phyloP scores from a whole-genome alignment of 495 filamentous ascomycete species.

The Penicillium coprophilum region DNA sequence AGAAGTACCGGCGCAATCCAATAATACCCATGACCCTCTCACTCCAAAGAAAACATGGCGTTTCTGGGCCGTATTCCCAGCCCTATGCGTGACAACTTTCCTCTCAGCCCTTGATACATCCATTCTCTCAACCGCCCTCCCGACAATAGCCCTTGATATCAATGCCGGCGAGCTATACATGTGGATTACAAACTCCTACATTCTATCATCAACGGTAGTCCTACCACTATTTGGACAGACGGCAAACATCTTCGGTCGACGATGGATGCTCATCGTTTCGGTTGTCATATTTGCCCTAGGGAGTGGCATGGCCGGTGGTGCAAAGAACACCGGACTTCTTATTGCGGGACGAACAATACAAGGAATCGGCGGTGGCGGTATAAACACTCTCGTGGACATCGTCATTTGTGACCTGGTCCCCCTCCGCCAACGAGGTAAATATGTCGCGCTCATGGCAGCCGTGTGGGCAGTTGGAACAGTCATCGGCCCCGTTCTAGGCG shows the following conservation, averaged over 20 bases:
- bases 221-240: slow-evolving; percentile 40
- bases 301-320: slow-evolving; percentile 37
- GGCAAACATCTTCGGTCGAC: slow-evolving; percentile 52
- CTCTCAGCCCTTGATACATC: slow-evolving; percentile 38
- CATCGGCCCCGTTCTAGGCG: slow-evolving; percentile 37
- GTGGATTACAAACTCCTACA: slow-evolving; percentile 44
- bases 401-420: slow-evolving; percentile 39
- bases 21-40: background rate
- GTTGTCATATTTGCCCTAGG: slow-evolving; percentile 40
- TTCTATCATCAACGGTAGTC: slow-evolving; percentile 29
- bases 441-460: slow-evolving; percentile 22
- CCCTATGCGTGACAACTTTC: slow-evolving; percentile 32
- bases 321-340: slow-evolving; percentile 27
- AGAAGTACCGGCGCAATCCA: background rate
- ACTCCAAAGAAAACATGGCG: slow-evolving; percentile 9
- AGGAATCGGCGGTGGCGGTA: slow-evolving; percentile 33
- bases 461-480: slow-evolving; percentile 27
- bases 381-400: slow-evolving; percentile 32
- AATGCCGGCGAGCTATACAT: slow-evolving; percentile 36
- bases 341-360: slow-evolving; percentile 32
- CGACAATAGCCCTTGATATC: slow-evolving; percentile 38
- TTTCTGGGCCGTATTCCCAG: slow-evolving; percentile 24
- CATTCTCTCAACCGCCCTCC: slow-evolving; percentile 44
- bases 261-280: slow-evolving; percentile 39
- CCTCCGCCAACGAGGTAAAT: slow-evolving; percentile 32